Evolutionary conservation across 192 early-diverging fungal genomes (phyloP), one percentile per base, ranked within the genome.

Genomic region (Linnemannia zychae): DNA sequence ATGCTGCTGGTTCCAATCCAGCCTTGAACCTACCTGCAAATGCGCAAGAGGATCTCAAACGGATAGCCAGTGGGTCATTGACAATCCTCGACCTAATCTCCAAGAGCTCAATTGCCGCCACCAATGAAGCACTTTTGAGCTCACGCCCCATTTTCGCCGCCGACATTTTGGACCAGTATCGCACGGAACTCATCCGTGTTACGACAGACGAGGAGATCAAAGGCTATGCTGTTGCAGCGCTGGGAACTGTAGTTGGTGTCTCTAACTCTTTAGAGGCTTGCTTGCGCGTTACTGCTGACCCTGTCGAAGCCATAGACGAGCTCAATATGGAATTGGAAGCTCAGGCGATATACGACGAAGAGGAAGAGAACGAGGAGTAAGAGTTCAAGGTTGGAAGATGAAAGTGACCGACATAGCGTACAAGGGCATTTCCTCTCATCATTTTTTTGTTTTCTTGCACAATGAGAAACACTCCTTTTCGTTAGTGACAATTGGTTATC

Each of bases 221-320:
- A 36, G 44, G 16, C n/a, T 84, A 78, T 71, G 71, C 82, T 28
- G 52, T 52, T 31, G 28, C 66, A 9, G 15, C 57, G 5, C 76
- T 84, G 12, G 72, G 49, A 13, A 20, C 31, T 1, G 52, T 76
- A 15, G 70, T 70, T 12, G 71, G 66, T 11, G 33, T 65, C 20
- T 84, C 82, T 6, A 84, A 78, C 38, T 33, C 82, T 0, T 40
- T 84, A 13, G 82, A 84, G 76, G 82, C 82, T 28, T 84, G 82
- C 38, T 67, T 84, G 17, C 76, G 67, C 16, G 67, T 78, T 1
- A 67, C 67, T 28, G 71, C 82, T 24, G 76, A 84, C 31, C 76
- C 82, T 22, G 33, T n/a, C 12, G 72, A 13, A 20, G 82, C 76
- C 11, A 31, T 60, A 5, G 53, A 84, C 17, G 82, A 84, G 36